Conservation (phyloP, 73 alveolate species). For the Stentor roeselii region DNA sequence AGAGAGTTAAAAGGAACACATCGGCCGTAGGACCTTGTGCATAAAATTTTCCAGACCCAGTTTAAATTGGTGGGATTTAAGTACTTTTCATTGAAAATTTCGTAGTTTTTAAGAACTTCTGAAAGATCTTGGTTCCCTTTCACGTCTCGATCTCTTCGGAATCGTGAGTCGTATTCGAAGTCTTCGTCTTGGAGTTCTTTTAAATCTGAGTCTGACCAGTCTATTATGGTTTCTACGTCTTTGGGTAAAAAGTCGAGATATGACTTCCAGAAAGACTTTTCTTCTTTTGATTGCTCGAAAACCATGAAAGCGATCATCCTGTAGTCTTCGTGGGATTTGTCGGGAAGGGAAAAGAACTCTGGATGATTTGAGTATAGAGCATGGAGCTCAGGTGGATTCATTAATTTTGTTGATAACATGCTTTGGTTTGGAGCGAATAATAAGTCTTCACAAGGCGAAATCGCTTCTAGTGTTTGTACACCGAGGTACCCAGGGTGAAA, state of each 20-base stretch:
- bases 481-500: slow-evolving; percentile 28
- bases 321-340: slow-evolving; percentile 18
- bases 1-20: slow-evolving; percentile 15
- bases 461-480: not conserved
- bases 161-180: not conserved
- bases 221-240: not conserved
- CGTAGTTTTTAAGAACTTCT: not conserved
- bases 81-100: not conserved
- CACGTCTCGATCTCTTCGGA: not conserved
- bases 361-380: not conserved
- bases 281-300: not conserved
- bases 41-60: not conserved
- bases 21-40: slow-evolving; percentile 25
- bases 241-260: not conserved
- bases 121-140: not conserved
- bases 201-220: not conserved
- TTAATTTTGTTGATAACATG: slow-evolving; percentile 13
- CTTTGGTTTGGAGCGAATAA: not conserved
- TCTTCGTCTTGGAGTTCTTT: slow-evolving; percentile 12
- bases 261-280: slow-evolving; percentile 23
- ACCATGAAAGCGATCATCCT: slow-evolving; percentile 8
- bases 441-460: slow-evolving; percentile 2
- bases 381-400: slow-evolving; percentile 18
- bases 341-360: slow-evolving; percentile 20
- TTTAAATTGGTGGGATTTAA: not conserved